Conservation (phyloP, 2,329 filamentous ascomycete species). For the Talaromyces sp. region DNA sequence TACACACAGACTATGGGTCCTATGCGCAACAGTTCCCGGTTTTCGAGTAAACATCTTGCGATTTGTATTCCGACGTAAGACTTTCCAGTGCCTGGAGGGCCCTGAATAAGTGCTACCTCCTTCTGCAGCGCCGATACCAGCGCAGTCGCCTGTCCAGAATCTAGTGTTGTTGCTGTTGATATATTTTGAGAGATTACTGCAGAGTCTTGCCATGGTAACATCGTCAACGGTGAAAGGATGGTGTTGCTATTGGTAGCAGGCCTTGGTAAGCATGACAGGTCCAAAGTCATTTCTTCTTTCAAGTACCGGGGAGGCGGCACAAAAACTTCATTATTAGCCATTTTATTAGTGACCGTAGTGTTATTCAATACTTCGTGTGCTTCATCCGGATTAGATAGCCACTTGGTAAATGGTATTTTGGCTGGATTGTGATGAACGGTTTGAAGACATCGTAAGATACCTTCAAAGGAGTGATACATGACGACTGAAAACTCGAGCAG, state of each 20-base stretch:
- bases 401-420: not conserved
- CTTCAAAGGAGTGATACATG: not conserved
- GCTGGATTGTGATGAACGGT: not conserved
- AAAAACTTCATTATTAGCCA: not conserved
- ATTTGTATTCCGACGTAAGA: conserved; percentile 22
- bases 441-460: not conserved
- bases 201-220: not conserved
- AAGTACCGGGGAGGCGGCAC: not conserved
- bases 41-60: conserved; percentile 17
- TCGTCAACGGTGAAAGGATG: not conserved
- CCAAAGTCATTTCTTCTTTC: not conserved
- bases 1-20: not conserved
- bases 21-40: not conserved
- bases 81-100: conserved; percentile 23
- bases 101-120: conserved; percentile 20
- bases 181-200: not conserved
- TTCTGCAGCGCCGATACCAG: conserved; percentile 7
- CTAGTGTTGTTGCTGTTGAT: not conserved
- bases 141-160: not conserved
- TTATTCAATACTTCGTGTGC: not conserved
- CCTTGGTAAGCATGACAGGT: not conserved
- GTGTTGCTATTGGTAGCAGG: not conserved
- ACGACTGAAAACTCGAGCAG: not conserved
- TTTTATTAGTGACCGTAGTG: not conserved
- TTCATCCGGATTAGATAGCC: not conserved